These are phyloP conservation scores for Shiraia sp. DNA, from an alignment of 2,329 filamentous ascomycete genomes.

Conservation along the genomic window DNA sequence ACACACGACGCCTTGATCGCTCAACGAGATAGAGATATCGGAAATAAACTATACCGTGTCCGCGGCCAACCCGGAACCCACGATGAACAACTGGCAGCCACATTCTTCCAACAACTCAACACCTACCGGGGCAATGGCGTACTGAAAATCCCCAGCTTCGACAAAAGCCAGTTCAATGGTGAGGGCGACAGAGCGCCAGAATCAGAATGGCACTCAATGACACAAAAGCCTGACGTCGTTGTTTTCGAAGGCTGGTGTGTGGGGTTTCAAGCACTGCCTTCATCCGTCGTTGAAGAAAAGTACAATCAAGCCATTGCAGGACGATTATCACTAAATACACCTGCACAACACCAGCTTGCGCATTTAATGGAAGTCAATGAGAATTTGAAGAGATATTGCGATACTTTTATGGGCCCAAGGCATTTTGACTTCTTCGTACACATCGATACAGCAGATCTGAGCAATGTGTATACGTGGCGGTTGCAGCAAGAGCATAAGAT, in stretches of 20 bases:
- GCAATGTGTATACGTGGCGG: slow-evolving; percentile 84
- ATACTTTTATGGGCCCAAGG: slow-evolving; percentile 47
- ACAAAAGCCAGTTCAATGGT: slow-evolving; percentile 78
- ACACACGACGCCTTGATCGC: slow-evolving; percentile 68
- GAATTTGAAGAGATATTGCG: slow-evolving; percentile 57
- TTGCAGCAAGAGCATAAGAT: slow-evolving; percentile 77
- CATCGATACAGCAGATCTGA: slow-evolving; percentile 71
- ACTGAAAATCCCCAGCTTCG: slow-evolving; percentile 73
- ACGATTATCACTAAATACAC: slow-evolving; percentile 48
- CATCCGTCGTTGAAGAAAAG: slow-evolving; percentile 58
- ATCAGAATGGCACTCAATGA: slow-evolving; percentile 64
- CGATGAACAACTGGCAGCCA: slow-evolving; percentile 67
- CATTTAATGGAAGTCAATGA: slow-evolving; percentile 64
- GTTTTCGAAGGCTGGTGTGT: slow-evolving; percentile 92
- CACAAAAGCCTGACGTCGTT: slow-evolving; percentile 64
- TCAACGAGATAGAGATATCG: slow-evolving; percentile 66
- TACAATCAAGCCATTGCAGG: slow-evolving; percentile 58
- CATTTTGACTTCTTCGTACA: slow-evolving; percentile 65
- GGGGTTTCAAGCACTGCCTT: slow-evolving; percentile 72
- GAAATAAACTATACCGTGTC: slow-evolving; percentile 77
- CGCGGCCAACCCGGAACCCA: slow-evolving; percentile 85
- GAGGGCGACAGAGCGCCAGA: slow-evolving; percentile 73
- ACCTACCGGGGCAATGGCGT: slow-evolving; percentile 52
- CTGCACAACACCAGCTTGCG: slow-evolving; percentile 59
- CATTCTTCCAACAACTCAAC: slow-evolving; percentile 65